Conservation (phyloP, 1,284 basidiomycete species). For the Cronartium ribicola region DNA sequence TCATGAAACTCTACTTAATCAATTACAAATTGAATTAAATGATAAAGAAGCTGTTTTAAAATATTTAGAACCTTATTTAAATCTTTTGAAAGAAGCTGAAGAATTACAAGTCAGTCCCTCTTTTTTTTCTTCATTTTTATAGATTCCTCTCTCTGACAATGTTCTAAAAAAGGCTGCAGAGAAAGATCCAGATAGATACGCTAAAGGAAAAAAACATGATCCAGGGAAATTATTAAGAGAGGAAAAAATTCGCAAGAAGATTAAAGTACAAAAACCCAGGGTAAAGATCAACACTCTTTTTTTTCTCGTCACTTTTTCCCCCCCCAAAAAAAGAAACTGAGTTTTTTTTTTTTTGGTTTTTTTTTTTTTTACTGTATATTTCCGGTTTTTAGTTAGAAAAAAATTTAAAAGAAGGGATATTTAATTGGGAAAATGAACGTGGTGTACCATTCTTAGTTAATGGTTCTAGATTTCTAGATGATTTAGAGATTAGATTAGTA, state of each 20-base stretch:
- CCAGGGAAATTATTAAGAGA: slow-evolving; percentile 67
- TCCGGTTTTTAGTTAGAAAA: slow-evolving; percentile 66
- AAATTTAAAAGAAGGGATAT: slow-evolving; percentile 73
- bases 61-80: slow-evolving; percentile 78
- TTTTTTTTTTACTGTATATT: too few relatives aligned
- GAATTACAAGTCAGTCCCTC: slow-evolving; percentile 64
- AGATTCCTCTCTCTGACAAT: not conserved
- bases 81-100: slow-evolving; percentile 83
- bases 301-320: not conserved
- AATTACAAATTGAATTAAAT: slow-evolving; percentile 72
- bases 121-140: not conserved
- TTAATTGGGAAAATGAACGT: slow-evolving; percentile 79
- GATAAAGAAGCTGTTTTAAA: slow-evolving; percentile 71
- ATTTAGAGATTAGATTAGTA: slow-evolving; percentile 67
- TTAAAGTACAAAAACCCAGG: slow-evolving; percentile 88
- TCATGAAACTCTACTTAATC: slow-evolving; percentile 80
- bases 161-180: slow-evolving; percentile 19
- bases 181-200: slow-evolving; percentile 43
- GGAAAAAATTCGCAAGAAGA: slow-evolving; percentile 95
- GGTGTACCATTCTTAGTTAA: slow-evolving; percentile 75
- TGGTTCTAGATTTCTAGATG: slow-evolving; percentile 74
- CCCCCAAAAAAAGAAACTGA: slow-evolving; percentile 3
- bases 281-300: slow-evolving; percentile 57
- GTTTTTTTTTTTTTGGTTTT: not conserved
- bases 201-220: slow-evolving; percentile 44